Evolutionary conservation across 2,329 filamentous ascomycete species (phyloP).

Genomic region (Orbilia brochopaga): DNA sequence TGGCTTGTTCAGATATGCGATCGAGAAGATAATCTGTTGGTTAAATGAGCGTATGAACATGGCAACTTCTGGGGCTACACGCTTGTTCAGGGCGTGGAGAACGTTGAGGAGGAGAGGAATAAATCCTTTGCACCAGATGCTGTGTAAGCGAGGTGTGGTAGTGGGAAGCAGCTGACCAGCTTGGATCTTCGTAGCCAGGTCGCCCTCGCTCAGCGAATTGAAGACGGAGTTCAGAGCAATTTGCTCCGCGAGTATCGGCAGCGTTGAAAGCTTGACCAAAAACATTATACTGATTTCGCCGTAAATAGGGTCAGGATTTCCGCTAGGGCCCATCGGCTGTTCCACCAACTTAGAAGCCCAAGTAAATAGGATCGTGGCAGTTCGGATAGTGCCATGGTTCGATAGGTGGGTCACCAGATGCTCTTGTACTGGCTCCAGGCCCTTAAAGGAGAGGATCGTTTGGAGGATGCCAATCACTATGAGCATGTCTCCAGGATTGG

Average conservation of each 20-base stretch:
- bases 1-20: constrained; percentile 72
- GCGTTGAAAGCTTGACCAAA: constrained; percentile 81
- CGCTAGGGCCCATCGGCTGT: constrained; percentile 62
- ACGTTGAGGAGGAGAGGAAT: constrained; percentile 89
- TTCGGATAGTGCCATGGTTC: constrained; percentile 73
- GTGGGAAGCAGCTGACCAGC: constrained; percentile 80
- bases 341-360: constrained; percentile 72
- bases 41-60: constrained; percentile 90
- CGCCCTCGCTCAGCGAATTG: constrained; percentile 71
- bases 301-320: constrained; percentile 78
- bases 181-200: constrained; percentile 77
- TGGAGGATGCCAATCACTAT: constrained; percentile 88
- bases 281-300: constrained; percentile 90
- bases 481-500: constrained; percentile 79
- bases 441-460: constrained; percentile 78
- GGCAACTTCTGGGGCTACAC: constrained; percentile 81
- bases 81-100: constrained; percentile 77
- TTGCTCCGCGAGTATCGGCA: constrained; percentile 82
- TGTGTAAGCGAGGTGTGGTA: constrained; percentile 75
- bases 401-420: constrained; percentile 71
- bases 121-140: constrained; percentile 87
- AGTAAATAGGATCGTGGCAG: constrained; percentile 85
- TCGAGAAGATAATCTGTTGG: constrained; percentile 74
- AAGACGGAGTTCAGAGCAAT: constrained; percentile 87
- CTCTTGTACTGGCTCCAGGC: constrained; percentile 74